Base-by-base conservation (phyloP, 2,329 filamentous ascomycete genomes). In the Capronia americana region DNA sequence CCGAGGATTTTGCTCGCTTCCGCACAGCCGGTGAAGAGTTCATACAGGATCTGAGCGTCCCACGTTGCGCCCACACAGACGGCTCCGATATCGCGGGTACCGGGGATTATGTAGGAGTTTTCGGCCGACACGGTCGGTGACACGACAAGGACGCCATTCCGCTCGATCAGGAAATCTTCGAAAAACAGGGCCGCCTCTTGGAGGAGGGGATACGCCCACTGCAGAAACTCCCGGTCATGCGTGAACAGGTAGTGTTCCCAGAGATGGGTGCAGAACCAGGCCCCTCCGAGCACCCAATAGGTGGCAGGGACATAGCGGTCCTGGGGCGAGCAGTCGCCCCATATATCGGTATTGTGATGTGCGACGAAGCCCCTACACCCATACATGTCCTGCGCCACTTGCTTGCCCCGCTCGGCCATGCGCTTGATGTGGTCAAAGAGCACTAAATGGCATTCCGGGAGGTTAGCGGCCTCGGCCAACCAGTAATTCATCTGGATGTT, bases 401-500 rank as follows among this genome's bases (percentile, higher is more conserved):
- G 46, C 10, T 17, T 56, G 3, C 65, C 65, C 24, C 48, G 24
- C 11, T 53, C 38, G 20, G 44, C 30, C 48, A 67, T 64, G 48
- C 28, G 57, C 48, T 64, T 14, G 24, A 67, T 67, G 41, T 59
- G 51, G 38, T 64, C 48, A 34, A 60, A 64, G 30, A 67, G 51
- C 38, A 61, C 38, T 24, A 46, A 12, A 44, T 56, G 44, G 26
- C 30, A 61, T 84, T 82, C 0, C 76, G 76, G 0, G 0, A 87
- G 75, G 0, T 84, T 85, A 0, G 84, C 85, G 60, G 85, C 80
- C 38, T 86, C 84, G 2, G 82, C 80, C 1, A 76, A 78, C 86
- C 86, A 88, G 70, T 87, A 82, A 65, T 87, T 88, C 86, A 87
- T 88, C 69, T 88, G 84, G 0, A 87, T 64, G 64, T 88, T 88